Conservation (phyloP, 73 alveolate species). For the Paramecium sonneborni region DNA sequence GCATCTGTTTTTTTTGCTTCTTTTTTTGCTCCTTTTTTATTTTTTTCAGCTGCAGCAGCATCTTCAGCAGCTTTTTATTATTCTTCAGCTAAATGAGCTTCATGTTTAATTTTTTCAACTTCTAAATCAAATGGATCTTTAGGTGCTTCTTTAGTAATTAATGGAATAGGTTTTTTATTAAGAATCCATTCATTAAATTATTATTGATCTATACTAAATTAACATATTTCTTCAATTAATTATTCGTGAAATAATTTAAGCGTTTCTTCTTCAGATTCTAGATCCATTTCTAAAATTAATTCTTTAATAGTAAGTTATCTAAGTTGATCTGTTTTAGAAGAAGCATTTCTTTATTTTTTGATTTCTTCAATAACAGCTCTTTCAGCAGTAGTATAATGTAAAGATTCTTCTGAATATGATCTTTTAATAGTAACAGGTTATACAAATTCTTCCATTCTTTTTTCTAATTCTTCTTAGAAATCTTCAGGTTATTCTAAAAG, state of each 20-base stretch:
- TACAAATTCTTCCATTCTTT: conserved; percentile 56
- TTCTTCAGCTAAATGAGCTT: conserved; percentile 30
- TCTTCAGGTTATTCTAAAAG: conserved; percentile 34
- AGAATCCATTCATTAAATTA: conserved; percentile 55
- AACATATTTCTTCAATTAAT: conserved; percentile 54
- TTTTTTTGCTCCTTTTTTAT: conserved; percentile 61
- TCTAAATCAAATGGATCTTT: conserved; percentile 49
- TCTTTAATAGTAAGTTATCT: conserved; percentile 53
- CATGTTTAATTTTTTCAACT: conserved; percentile 30
- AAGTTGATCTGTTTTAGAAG: not conserved
- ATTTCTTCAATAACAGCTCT: conserved; percentile 20
- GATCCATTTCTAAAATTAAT: conserved; percentile 61
- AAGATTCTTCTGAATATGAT: conserved; percentile 47
- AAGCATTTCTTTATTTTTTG: conserved; percentile 1
- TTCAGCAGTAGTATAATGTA: not conserved
- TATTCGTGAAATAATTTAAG: conserved; percentile 55
- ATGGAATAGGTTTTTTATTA: conserved; percentile 48
- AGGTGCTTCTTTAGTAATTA: conserved; percentile 56
- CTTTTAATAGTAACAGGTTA: conserved; percentile 4
- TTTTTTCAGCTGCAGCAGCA: not conserved
- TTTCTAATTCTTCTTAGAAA: conserved; percentile 18
- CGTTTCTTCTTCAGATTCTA: conserved; percentile 60
- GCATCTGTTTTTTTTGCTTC: conserved; percentile 60
- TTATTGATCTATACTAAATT: conserved; percentile 39
- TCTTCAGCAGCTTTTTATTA: conserved; percentile 24